Conservation (phyloP, 441 rosid species). For the Theobroma grandiflorum region DNA sequence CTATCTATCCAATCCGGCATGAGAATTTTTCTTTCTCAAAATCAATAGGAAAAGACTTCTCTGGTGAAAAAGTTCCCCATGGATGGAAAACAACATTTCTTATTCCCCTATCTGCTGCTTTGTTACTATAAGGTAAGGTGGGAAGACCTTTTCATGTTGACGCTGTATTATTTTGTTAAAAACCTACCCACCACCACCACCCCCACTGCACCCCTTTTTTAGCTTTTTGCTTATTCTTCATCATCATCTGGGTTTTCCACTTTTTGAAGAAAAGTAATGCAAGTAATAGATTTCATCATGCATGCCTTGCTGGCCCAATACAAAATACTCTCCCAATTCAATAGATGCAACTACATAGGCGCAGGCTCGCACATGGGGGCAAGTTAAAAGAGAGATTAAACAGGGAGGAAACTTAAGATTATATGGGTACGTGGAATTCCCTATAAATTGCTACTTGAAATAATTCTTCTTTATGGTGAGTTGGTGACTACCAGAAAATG, state of each 20-base stretch:
- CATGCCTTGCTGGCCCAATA: neutral
- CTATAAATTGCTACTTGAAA: neutral
- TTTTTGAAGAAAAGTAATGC: slow-evolving; percentile 3
- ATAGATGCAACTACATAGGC: neutral
- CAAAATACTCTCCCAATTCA: neutral
- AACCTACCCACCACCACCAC: neutral
- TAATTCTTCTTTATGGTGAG: neutral
- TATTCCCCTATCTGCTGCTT: slow-evolving; percentile 19
- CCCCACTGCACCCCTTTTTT: neutral
- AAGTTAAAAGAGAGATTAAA: slow-evolving; percentile 6
- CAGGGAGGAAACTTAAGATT: neutral
- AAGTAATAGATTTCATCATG: neutral
- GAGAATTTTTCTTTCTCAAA: neutral
- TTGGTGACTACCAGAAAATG: neutral
- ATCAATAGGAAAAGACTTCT: slow-evolving; percentile 2
- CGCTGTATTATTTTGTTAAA: slow-evolving; percentile 9
- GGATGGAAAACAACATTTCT: slow-evolving; percentile 17
- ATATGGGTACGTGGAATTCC: neutral
- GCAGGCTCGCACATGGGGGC: slow-evolving; percentile 7
- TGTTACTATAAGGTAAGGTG: slow-evolving; percentile 10
- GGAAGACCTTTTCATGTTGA: slow-evolving; percentile 11
- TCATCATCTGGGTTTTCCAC: neutral
- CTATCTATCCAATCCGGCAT: neutral
- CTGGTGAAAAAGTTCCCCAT: neutral
- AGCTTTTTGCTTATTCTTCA: neutral